A percentile compares a stretch with the other conserved stretches of the same genome.
Evolutionary conservation across 352 stramenopile species (phyloP).

Genomic region (Aphanomyces astaci): DNA sequence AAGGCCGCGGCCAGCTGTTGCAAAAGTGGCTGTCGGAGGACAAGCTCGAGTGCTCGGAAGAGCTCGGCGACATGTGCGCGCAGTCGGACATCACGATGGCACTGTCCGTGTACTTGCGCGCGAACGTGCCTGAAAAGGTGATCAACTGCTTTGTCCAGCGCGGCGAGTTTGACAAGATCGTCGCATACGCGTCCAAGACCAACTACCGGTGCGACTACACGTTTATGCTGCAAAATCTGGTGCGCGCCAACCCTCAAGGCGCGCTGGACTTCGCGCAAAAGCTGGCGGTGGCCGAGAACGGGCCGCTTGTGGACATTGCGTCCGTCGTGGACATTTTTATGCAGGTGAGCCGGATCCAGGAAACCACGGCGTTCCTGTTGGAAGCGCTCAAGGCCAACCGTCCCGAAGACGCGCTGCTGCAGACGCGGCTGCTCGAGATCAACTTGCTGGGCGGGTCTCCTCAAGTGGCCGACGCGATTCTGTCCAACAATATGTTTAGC

Average conservation of each 20-base stretch:
- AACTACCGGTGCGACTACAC: conserved; percentile 99
- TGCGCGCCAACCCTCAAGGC: conserved; percentile 96
- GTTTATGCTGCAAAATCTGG: conserved; percentile 98
- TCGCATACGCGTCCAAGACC: conserved; percentile 90
- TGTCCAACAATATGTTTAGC: conserved; percentile 98
- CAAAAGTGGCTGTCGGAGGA: conserved; percentile 99
- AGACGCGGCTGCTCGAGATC: conserved; percentile 99
- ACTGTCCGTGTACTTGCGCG: conserved; percentile 96
- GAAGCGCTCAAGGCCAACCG: conserved; percentile 99
- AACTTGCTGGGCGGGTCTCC: conserved; percentile 98
- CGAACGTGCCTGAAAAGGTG: conserved; percentile 97
- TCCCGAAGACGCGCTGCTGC: conserved; percentile 97
- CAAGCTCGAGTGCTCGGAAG: conserved; percentile 97
- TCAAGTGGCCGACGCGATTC: conserved; percentile 98
- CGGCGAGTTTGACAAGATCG: conserved; percentile 99
- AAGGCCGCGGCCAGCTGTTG: conserved; percentile 95
- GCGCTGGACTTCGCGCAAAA: conserved; percentile 98
- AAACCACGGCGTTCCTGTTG: conserved; percentile 99
- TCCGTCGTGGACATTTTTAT: conserved; percentile 99
- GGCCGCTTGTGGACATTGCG: conserved; percentile 96
- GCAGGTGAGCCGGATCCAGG: conserved; percentile 97
- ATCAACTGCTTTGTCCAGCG: conserved; percentile 99
- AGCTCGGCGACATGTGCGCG: conserved; percentile 95
- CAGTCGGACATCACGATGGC: conserved; percentile 96
- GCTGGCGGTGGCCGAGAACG: conserved; percentile 91